Evolutionary conservation across 2,329 filamentous ascomycete genomes (phyloP).

Genomic region (Exserohilum turcica): DNA sequence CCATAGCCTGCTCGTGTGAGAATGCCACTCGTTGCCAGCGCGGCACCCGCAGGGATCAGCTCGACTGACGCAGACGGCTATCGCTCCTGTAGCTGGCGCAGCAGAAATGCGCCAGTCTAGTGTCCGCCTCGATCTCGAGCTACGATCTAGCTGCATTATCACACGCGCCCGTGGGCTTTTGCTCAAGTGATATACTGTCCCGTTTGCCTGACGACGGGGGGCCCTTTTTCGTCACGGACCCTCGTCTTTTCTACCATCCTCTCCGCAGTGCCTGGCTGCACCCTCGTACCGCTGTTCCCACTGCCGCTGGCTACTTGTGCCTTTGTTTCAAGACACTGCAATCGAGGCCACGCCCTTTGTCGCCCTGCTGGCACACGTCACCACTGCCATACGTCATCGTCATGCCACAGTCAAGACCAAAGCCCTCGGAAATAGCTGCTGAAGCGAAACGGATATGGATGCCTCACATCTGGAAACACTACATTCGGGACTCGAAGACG

Average conservation of each 20-base stretch:
- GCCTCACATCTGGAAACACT: constrained; percentile 63
- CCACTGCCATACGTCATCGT: constrained; percentile 7
- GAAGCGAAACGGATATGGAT: constrained; percentile 75
- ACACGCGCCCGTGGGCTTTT: constrained; percentile 31
- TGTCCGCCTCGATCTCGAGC: constrained; percentile 35
- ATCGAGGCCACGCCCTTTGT: background rate
- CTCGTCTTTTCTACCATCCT: constrained; percentile 13
- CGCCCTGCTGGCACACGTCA: background rate
- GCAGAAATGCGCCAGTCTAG: constrained; percentile 31
- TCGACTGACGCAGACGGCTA: constrained; percentile 36
- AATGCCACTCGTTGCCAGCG: constrained; percentile 31
- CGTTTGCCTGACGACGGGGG: constrained; percentile 26
- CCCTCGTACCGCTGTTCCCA: constrained; percentile 1
- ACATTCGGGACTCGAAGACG: constrained; percentile 61
- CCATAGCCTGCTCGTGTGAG: constrained; percentile 16
- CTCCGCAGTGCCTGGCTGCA: constrained; percentile 14
- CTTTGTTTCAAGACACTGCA: constrained; percentile 7
- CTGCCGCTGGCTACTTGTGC: constrained; percentile 11
- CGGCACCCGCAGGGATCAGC: constrained; percentile 33
- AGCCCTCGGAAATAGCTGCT: constrained; percentile 71
- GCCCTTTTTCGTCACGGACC: constrained; percentile 10
- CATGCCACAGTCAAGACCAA: constrained; percentile 65
- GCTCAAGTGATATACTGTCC: constrained; percentile 38
- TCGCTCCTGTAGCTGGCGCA: constrained; percentile 35
- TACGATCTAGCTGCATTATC: constrained; percentile 40